phyloP scores from a whole-genome alignment of 2,329 filamentous ascomycete genomes.

The Cadophora sp. region DNA sequence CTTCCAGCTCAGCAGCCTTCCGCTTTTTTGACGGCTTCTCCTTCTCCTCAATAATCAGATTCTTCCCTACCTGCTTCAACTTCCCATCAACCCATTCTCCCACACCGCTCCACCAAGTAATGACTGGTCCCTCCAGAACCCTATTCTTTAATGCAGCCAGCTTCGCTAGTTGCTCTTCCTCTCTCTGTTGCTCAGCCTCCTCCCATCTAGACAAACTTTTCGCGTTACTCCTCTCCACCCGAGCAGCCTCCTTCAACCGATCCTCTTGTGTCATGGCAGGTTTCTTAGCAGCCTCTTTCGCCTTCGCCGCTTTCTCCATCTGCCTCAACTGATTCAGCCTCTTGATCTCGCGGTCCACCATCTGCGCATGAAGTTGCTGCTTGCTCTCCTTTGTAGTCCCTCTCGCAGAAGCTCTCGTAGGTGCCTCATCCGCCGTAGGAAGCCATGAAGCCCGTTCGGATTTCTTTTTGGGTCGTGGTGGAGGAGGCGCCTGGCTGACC shows the following conservation, averaged over 20 bases:
- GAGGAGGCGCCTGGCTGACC: slow-evolving; percentile 46
- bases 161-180: slow-evolving; percentile 82
- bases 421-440: slow-evolving; percentile 66
- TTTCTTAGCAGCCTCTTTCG: slow-evolving; percentile 73
- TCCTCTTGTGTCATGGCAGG: slow-evolving; percentile 90
- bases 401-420: slow-evolving; percentile 66
- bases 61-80: slow-evolving; percentile 72
- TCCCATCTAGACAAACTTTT: slow-evolving; percentile 95
- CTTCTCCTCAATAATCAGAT: slow-evolving; percentile 65
- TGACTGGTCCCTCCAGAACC: slow-evolving; percentile 85
- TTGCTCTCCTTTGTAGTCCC: slow-evolving; percentile 67
- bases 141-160: slow-evolving; percentile 88
- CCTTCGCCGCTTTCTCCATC: slow-evolving; percentile 66
- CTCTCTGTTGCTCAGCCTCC: slow-evolving; percentile 85
- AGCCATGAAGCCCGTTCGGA: slow-evolving; percentile 75
- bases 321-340: slow-evolving; percentile 72
- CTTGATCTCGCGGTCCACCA: slow-evolving; percentile 74
- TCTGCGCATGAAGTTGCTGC: slow-evolving; percentile 66
- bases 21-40: slow-evolving; percentile 57
- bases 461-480: slow-evolving; percentile 66
- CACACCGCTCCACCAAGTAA: slow-evolving; percentile 93
- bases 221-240: slow-evolving; percentile 84
- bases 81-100: slow-evolving; percentile 81
- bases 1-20: slow-evolving; percentile 60
- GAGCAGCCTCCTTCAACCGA: slow-evolving; percentile 79